Evolutionary conservation across 495 filamentous ascomycete genomes (phyloP), one percentile per base, ranked within the genome.

Genomic region (Melanomma pulvis-pyrius): DNA sequence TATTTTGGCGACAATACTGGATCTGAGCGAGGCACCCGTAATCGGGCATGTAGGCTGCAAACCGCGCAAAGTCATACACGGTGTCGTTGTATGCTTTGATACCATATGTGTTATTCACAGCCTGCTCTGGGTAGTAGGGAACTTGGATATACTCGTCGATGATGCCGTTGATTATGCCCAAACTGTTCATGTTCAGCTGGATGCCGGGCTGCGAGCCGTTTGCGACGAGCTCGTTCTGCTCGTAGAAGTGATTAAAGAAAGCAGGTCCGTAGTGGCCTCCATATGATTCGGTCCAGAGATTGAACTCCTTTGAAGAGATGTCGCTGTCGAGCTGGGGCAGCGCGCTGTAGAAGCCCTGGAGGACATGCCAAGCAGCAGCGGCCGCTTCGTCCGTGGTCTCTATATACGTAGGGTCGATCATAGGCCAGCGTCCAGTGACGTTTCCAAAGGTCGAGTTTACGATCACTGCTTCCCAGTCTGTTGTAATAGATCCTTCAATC

Each of bases 21-120:
- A 85, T 79, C 48, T 79, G 69, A 25, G 74, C 77, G 5, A 55
- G 39, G 49, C 74, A 74, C 2, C 72, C 74, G 12, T 34, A 34
- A 56, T 68, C 59, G 17, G 79, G 71, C 49, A 77, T 77, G 59
- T 80, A 79, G 71, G 76, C 83, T 3, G 77, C 78, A 15, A 86
- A 63, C 54, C 85, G 76, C 29, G 79, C 77, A 9, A 66, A 59
- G n/a, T 81, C 69, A 59, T 83, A 86, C 15, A 79, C 69, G 34
- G 76, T 83, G 29, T 82, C 73, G 68, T 85, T 88, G 70, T 91
- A 83, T 0, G 86, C 79, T 60, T 86, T 72, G 28, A 93, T 83
- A 9, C 85, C 86, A 69, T 92, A 96, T 3, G 89, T 89, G 70
- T 94, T 96, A 75, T 87, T 86, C 51, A 85, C 81, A 15, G 88